Conservation (phyloP, 2,329 filamentous ascomycete species). For the Drechmeria coniospora region DNA sequence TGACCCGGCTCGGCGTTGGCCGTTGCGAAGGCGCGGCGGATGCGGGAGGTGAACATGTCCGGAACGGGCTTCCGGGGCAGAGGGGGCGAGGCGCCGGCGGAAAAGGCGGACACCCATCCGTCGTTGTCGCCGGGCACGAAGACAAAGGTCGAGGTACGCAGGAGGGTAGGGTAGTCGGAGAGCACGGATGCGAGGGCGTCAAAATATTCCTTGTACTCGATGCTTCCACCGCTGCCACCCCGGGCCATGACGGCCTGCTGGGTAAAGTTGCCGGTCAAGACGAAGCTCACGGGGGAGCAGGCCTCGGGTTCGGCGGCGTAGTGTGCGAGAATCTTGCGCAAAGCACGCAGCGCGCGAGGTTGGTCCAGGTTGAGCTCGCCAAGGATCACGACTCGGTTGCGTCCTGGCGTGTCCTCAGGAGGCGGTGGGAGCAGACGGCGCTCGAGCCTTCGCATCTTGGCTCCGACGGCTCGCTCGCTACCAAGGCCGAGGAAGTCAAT, state of each 20-base stretch:
- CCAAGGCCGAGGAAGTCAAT: slow-evolving; percentile 89
- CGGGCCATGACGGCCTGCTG: slow-evolving; percentile 48
- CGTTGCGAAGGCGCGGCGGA: slow-evolving; percentile 63
- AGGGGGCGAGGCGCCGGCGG: slow-evolving; percentile 54
- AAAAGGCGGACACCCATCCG: slow-evolving; percentile 85
- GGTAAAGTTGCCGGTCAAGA: slow-evolving; percentile 76
- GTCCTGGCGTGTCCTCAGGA: slow-evolving; percentile 18
- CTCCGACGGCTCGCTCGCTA: slow-evolving; percentile 69
- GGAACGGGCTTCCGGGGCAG: slow-evolving; percentile 61
- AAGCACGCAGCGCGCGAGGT: slow-evolving; percentile 63
- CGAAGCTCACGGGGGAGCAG: slow-evolving; percentile 59
- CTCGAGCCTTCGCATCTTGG: slow-evolving; percentile 71
- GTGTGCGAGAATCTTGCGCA: slow-evolving; percentile 60
- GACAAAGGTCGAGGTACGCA: slow-evolving; percentile 69
- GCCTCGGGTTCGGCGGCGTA: slow-evolving; percentile 54
- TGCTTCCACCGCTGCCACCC: slow-evolving; percentile 62
- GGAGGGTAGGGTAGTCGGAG: slow-evolving; percentile 66
- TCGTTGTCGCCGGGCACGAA: slow-evolving; percentile 96
- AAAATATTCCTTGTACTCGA: slow-evolving; percentile 95
- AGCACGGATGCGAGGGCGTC: slow-evolving; percentile 72
- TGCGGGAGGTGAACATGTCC: slow-evolving; percentile 75
- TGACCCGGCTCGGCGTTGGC: slow-evolving; percentile 57
- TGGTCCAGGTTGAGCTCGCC: slow-evolving; percentile 80
- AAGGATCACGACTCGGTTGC: slow-evolving; percentile 54
- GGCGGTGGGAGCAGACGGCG: slow-evolving; percentile 42